Evolutionary conservation across 768 basidiomycete genomes (phyloP), one percentile per base, ranked within the genome.

Genomic region (Hericium rajendrae): DNA sequence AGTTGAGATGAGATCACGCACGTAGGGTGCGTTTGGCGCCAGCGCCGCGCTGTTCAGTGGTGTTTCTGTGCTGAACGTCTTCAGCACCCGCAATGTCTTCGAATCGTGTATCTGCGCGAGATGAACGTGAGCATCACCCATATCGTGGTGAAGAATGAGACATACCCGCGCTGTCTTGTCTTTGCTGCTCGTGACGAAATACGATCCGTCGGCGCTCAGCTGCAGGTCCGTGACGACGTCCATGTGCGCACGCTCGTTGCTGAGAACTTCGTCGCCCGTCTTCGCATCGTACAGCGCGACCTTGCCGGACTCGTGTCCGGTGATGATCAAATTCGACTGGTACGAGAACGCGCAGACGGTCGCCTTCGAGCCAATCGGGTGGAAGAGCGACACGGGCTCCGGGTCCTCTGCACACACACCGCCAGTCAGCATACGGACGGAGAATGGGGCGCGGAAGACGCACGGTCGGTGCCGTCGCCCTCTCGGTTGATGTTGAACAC

Each of bases 231-330:
- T 97, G 51, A 98, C 86, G 41, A 78, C 74, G 64, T 91, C 90
- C 62, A 82, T 74, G 70, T 98, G 95, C 4, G 92, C 92, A 52
- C 90, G 85, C 68, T 94, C 91, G 67, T 94, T 94, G 69, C 74
- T 84, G 38, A 76, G 70, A 20, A 91, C 71, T 73, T 97, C 93
- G 43, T 94, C 88, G 48, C 93, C 94, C 0, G 84, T 81, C 69
- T 85, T 86, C 58, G 85, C 83, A 66, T 97, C 91, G 76, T 93
- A 98, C 41, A 97, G 76, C 8, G 91, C 87, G 38, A 97, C 80
- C 69, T 95, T 97, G 16, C 97, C 97, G 46, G 91, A 92, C 74
- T 97, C 94, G 73, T 99, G 97, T 5, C 93, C 95, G 2, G 94
- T 95, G 59, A 98, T 75, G 70, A 99, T 85, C 60, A 87, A 71